phyloP scores from a whole-genome alignment of 495 filamentous ascomycete species.

The Penicillium canariense region DNA sequence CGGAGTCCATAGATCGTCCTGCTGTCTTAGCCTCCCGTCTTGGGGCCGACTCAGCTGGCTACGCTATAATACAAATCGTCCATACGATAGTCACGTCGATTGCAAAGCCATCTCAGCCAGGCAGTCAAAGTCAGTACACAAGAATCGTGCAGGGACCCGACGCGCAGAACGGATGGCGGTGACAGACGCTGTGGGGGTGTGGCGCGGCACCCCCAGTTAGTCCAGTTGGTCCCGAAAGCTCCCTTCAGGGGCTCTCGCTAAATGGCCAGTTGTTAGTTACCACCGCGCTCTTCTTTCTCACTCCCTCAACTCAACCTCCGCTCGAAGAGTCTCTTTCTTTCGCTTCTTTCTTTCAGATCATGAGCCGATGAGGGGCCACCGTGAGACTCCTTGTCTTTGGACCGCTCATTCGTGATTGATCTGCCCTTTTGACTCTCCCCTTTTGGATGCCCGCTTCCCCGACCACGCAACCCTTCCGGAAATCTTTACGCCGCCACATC shows the following conservation, averaged over 20 bases:
- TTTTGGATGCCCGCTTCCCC: conserved; percentile 6
- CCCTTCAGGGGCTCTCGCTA: conserved; percentile 47
- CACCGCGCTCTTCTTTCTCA: conserved; percentile 24
- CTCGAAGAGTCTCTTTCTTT: conserved; percentile 2
- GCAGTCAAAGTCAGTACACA: background rate
- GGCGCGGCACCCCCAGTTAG: conserved; percentile 37
- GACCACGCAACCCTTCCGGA: background rate
- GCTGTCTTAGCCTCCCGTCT: too few relatives aligned
- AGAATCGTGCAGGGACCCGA: background rate
- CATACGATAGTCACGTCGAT: too few relatives aligned
- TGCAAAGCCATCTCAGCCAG: too few relatives aligned
- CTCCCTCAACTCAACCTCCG: background rate
- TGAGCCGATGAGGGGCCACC: conserved; percentile 32
- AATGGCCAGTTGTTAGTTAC: conserved; percentile 36
- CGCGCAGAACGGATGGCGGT: conserved; percentile 23
- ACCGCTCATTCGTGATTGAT: conserved; percentile 21
- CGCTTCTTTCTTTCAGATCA: conserved; percentile 21
- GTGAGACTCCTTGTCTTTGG: conserved; percentile 33
- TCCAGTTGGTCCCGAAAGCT: conserved; percentile 34
- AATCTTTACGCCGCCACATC: conserved; percentile 4
- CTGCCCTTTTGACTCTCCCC: conserved; percentile 7
- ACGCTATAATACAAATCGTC: too few relatives aligned
- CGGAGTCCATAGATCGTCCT: background rate
- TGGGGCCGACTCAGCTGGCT: too few relatives aligned
- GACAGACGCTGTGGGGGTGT: conserved; percentile 35